Base-by-base conservation (phyloP, 805 yeast genomes). In the Hanseniaspora hatyaiensis region DNA sequence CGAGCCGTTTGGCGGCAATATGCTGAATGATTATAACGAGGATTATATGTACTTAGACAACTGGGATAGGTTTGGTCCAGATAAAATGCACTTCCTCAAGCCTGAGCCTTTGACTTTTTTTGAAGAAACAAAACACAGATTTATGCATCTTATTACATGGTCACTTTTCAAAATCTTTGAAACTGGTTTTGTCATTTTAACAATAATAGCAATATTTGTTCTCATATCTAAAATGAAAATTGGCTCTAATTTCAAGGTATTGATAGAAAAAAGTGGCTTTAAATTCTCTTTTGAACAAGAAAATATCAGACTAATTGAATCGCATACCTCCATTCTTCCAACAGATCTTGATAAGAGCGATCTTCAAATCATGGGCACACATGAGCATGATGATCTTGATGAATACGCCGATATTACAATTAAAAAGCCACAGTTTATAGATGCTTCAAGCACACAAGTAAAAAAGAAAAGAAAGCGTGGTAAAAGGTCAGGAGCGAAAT, bases 101-200 rank as follows among this genome's bases (percentile, higher is more conserved):
- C 29, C 29, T 15, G 26, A 37, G 20, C 30, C 18, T 3, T 9
- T 37, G 31, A 37, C 31, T 37, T 37, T 37, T 26, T 23, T 28
- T 28, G 40, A 23, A 24, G 40, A 37, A 37, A 22, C 26, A 9
- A 37, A 28, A 22, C 23, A 22, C 16, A 28, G 40, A 18, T 16
- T 37, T 18, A 24, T 37, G 23, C 20, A 37, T 37, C 18, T 26
- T 18, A 16, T 37, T 26, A 28, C 31, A 15, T 37, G 40, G 40
- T 59, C 67, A 34, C 47, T 62, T 3, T 60, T 61, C 33, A 59
- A 65, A 47, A 49, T 61, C 47, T 29, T 70, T 3, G 76, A 72
- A 53, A 69, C 70, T 40, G 57, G 70, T 2, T 44, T 68, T 32
- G 59, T 69, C 45, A 52, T 69, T n/a, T 30, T 65, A 4, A 50